These are phyloP conservation scores for Colletotrichum sublineola DNA, from an alignment of 2,329 filamentous ascomycete species.

Conservation along the genomic window DNA sequence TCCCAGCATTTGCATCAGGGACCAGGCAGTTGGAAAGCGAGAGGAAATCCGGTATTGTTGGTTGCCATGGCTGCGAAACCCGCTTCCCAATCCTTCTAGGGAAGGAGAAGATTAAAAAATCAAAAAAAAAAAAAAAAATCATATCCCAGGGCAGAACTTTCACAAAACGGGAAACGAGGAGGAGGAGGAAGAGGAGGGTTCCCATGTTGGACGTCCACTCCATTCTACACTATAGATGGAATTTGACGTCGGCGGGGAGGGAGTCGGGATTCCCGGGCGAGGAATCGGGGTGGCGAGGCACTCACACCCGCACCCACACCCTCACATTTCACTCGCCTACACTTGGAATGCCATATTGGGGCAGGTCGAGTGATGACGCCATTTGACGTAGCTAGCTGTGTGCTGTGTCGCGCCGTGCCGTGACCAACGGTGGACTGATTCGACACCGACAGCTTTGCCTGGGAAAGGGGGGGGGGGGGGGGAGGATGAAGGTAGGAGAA, in stretches of 20 bases:
- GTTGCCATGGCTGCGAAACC: too few relatives aligned
- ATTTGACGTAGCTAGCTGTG: neutral
- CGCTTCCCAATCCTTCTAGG: too few relatives aligned
- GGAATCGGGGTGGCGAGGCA: slow-evolving; percentile 9
- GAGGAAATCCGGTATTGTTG: too few relatives aligned
- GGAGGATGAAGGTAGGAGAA: neutral
- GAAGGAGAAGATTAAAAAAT: too few relatives aligned
- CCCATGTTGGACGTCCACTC: too few relatives aligned
- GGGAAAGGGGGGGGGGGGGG: neutral
- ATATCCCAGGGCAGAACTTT: too few relatives aligned
- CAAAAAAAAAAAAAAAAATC: too few relatives aligned
- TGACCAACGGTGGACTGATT: neutral
- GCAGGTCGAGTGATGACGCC: slow-evolving; percentile 18
- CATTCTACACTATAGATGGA: neutral
- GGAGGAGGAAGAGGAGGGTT: too few relatives aligned
- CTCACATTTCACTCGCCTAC: neutral
- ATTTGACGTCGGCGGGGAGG: neutral
- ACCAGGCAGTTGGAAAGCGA: too few relatives aligned
- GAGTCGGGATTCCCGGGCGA: neutral
- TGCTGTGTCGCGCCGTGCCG: neutral
- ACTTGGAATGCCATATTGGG: slow-evolving; percentile 6
- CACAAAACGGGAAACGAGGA: neutral
- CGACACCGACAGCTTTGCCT: neutral
- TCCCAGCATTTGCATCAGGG: too few relatives aligned
- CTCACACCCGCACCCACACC: neutral